These are phyloP conservation scores for Ustilago esculenta DNA, from an alignment of 1,284 basidiomycete species.

Conservation along the genomic window DNA sequence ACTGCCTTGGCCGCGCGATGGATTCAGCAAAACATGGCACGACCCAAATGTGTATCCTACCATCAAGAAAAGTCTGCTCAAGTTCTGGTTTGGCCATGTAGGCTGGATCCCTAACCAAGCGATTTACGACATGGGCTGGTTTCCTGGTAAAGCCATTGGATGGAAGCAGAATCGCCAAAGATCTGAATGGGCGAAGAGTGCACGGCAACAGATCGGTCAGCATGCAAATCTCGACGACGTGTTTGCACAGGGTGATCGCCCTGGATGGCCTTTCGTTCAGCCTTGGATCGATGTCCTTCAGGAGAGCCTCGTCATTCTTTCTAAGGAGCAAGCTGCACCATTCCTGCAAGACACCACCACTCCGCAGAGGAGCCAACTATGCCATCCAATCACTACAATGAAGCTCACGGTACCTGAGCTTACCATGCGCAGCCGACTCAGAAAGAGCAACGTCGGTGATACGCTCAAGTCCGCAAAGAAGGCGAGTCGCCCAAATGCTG, in stretches of 20 bases:
- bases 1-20: constrained; percentile 35
- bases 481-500: background rate
- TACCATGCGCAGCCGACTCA: constrained; percentile 22
- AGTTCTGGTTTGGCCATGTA: constrained; percentile 24
- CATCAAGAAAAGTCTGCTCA: constrained; percentile 17
- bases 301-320: background rate
- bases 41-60: constrained; percentile 8
- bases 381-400: constrained; percentile 33
- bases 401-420: constrained; percentile 25
- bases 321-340: constrained; percentile 2
- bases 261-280: constrained; percentile 43
- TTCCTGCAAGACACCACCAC: constrained; percentile 17
- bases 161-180: constrained; percentile 15
- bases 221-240: background rate
- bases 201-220: background rate
- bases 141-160: constrained; percentile 34
- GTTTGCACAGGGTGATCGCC: background rate
- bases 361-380: constrained; percentile 12
- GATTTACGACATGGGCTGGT: constrained; percentile 44
- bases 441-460: constrained; percentile 9
- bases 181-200: constrained; percentile 13
- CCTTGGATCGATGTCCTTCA: constrained; percentile 16
- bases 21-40: constrained; percentile 12
- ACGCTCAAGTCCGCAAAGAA: constrained; percentile 10
- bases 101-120: constrained; percentile 26